Conservation (phyloP, 2,329 filamentous ascomycete species). For the Penicillium sp. region DNA sequence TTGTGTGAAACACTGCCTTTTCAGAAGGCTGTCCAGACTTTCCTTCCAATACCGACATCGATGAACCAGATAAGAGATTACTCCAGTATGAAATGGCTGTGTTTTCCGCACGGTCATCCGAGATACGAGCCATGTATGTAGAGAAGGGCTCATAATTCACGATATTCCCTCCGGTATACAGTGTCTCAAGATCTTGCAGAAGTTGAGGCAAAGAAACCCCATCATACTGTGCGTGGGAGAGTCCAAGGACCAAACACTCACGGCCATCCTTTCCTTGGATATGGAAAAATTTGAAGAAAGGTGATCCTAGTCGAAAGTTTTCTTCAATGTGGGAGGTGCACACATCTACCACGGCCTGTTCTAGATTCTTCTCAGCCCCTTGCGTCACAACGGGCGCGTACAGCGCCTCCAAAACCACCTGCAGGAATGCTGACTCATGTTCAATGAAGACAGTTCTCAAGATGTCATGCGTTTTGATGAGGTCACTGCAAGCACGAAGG, state of each 20-base stretch:
- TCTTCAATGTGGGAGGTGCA: slow-evolving; percentile 57
- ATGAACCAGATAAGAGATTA: slow-evolving; percentile 57
- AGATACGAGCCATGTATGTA: slow-evolving; percentile 42
- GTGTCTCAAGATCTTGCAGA: slow-evolving; percentile 59
- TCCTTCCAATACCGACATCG: slow-evolving; percentile 43
- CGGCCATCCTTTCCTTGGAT: slow-evolving; percentile 41
- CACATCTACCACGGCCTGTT: slow-evolving; percentile 53
- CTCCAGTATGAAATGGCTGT: slow-evolving; percentile 57
- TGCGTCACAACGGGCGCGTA: slow-evolving; percentile 51
- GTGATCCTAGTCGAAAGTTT: slow-evolving; percentile 58
- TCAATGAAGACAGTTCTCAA: slow-evolving; percentile 67
- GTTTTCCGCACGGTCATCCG: slow-evolving; percentile 37
- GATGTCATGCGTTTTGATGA: slow-evolving; percentile 64
- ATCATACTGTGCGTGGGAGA: slow-evolving; percentile 70
- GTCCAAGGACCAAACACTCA: slow-evolving; percentile 54
- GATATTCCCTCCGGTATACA: slow-evolving; percentile 48
- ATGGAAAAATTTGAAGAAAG: slow-evolving; percentile 62
- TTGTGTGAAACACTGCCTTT: slow-evolving; percentile 30
- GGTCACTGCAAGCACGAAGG: slow-evolving; percentile 42
- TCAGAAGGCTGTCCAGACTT: slow-evolving; percentile 22
- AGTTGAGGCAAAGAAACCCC: slow-evolving; percentile 65
- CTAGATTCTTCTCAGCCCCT: slow-evolving; percentile 52
- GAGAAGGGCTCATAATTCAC: slow-evolving; percentile 44
- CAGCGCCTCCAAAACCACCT: slow-evolving; percentile 60
- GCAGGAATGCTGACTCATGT: slow-evolving; percentile 52